Evolutionary conservation across 2,329 filamentous ascomycete genomes (phyloP), one percentile per base, ranked within the genome.

Genomic region (Fusarium vanettenii): DNA sequence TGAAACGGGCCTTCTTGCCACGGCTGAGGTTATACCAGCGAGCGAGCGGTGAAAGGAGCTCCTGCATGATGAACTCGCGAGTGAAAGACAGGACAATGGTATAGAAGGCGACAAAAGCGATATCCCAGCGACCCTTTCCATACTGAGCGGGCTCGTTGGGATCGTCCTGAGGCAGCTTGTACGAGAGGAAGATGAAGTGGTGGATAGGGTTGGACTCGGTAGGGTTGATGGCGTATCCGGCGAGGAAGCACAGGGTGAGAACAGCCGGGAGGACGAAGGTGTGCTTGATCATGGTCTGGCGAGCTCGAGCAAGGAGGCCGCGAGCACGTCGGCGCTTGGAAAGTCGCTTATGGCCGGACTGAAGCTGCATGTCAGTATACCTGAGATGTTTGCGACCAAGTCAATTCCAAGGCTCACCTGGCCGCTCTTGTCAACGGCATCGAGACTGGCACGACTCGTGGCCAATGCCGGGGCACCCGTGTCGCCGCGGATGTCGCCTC

Each of bases 31-130:
- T 93, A 64, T 87, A 91, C 76, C 86, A 88, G 50, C 90, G 87
- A 7, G 95, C 94, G 71, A 95, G 86, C 0, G 95, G 95, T 14
- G 92, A 91, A 68, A 98, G 90, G 60, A 97, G 79, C 79, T 95
- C 92, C 85, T 98, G 95, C 95, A 98, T 98, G 85, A 97, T 89
- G 83, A 98, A 98, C 83, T 98, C 95, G 81, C 95, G 94, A 13
- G 95, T 97, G 82, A 98, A 98, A 71, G 94, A 95, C 70, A 98
- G 89, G 25, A 98, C 92, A 67, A 98, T 86, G 45, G 91, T 96
- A 85, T 98, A 98, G 86, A 98, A 98, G 69, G 87, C 86, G 64
- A 98, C 94, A 79, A 98, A 96, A 50, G 93, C 93, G 64, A 98
- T 87, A 82, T 98, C 95, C 86, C 92, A 93, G 45, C 84, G 87